Percentiles rank a stretch among this genome's conserved stretches.
These are phyloP conservation scores for Fusarium sulawesiense DNA, from an alignment of 2,329 filamentous ascomycete genomes.

Conservation along the genomic window DNA sequence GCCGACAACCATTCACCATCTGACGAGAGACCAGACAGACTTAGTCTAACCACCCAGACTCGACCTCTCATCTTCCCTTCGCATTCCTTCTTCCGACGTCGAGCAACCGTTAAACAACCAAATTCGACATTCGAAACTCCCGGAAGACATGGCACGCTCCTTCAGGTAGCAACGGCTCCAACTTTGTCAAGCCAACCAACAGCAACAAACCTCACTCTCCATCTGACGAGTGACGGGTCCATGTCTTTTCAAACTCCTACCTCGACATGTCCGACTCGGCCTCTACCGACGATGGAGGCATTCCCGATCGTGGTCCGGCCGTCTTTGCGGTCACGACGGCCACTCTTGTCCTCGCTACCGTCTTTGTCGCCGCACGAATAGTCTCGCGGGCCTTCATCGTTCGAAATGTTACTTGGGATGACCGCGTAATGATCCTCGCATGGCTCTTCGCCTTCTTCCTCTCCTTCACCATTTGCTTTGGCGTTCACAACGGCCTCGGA, in stretches of 20 bases:
- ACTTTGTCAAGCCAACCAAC: conserved; percentile 27
- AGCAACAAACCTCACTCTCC: conserved; percentile 14
- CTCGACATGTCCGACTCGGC: conserved; percentile 46
- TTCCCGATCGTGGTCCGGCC: conserved; percentile 65
- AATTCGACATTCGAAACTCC: conserved; percentile 1
- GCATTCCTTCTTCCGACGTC: not conserved
- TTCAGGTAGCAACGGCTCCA: conserved; percentile 25
- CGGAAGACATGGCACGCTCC: conserved; percentile 41
- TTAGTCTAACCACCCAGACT: not conserved
- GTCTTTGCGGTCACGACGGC: conserved; percentile 78
- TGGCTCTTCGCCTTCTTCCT: conserved; percentile 79
- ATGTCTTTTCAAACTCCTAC: conserved; percentile 38
- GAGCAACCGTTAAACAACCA: not conserved
- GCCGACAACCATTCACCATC: conserved; percentile 6
- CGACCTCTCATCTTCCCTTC: not conserved
- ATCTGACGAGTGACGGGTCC: conserved; percentile 37
- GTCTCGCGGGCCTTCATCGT: conserved; percentile 80
- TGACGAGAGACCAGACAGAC: conserved; percentile 6
- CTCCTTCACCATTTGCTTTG: conserved; percentile 73
- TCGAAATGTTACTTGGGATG: conserved; percentile 77
- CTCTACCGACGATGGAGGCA: conserved; percentile 42
- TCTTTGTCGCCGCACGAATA: conserved; percentile 81
- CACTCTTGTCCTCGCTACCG: conserved; percentile 75
- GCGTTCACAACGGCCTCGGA: conserved; percentile 74
- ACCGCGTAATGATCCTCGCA: conserved; percentile 82